These are phyloP conservation scores for Zelopaecilomyces penicillatus DNA, from an alignment of 2,329 filamentous ascomycete genomes.

Conservation along the genomic window DNA sequence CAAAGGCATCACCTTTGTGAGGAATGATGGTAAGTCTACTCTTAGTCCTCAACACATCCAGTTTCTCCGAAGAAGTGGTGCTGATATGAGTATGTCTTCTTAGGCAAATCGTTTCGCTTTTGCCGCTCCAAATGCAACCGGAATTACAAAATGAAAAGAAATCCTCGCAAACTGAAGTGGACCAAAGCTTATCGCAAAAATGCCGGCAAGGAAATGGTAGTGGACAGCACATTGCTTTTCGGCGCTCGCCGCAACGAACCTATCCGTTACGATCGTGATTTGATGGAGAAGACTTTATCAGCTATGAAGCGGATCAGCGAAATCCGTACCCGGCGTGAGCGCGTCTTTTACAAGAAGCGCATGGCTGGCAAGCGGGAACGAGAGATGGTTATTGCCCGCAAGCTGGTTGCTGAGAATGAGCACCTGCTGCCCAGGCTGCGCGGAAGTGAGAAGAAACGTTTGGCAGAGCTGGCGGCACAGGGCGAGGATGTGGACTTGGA, in stretches of 20 bases:
- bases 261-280: slow-evolving; percentile 89
- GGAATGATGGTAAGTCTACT: slow-evolving; percentile 34
- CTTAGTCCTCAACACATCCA: background rate
- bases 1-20: slow-evolving; percentile 47
- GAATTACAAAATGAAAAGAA: slow-evolving; percentile 96
- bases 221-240: slow-evolving; percentile 90
- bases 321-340: slow-evolving; percentile 74
- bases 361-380: slow-evolving; percentile 85
- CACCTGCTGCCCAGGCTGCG: slow-evolving; percentile 75
- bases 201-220: slow-evolving; percentile 79
- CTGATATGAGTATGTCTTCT: background rate
- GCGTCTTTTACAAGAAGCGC: slow-evolving; percentile 87
- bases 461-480: slow-evolving; percentile 47
- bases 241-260: slow-evolving; percentile 89
- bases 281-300: slow-evolving; percentile 77
- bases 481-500: slow-evolving; percentile 39
- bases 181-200: slow-evolving; percentile 82
- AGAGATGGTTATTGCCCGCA: slow-evolving; percentile 70
- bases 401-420: slow-evolving; percentile 84
- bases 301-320: slow-evolving; percentile 88
- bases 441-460: slow-evolving; percentile 51
- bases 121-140: slow-evolving; percentile 53
- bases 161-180: slow-evolving; percentile 94
- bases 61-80: background rate
- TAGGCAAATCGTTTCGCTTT: slow-evolving; percentile 47